These are phyloP conservation scores for Kalanchoe fedtschenkoi DNA, from an alignment of 164 flowering plant species.

Conservation along the genomic window DNA sequence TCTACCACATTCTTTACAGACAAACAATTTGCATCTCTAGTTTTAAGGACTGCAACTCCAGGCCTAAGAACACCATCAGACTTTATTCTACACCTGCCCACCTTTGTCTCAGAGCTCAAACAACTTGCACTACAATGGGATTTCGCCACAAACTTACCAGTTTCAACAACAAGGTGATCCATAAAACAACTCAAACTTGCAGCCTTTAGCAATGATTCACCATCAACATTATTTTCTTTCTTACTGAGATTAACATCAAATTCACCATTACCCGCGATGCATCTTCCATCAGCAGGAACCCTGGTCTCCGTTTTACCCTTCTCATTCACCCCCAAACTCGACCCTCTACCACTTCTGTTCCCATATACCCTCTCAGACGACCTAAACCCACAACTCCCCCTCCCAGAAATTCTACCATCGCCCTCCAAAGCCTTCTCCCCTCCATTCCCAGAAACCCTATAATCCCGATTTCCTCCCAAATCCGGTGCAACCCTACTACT, in stretches of 20 bases:
- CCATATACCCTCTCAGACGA: conserved; percentile 18
- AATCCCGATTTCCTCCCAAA: conserved; percentile 23
- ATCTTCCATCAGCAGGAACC: conserved; percentile 15
- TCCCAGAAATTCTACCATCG: conserved; percentile 1
- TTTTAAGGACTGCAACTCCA: conserved; percentile 9
- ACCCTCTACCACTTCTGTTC: too few species aligned
- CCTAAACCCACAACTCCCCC: conserved; percentile 9
- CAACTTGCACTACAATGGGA: conserved; percentile 7
- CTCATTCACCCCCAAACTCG: conserved; percentile 7
- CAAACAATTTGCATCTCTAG: conserved; percentile 6
- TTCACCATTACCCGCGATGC: conserved; percentile 1
- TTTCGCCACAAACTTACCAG: background rate
- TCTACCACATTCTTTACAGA: conserved; percentile 9
- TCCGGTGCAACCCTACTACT: conserved; percentile 33
- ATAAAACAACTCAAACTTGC: too few species aligned
- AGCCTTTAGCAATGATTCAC: too few species aligned
- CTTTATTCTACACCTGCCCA: conserved; percentile 11
- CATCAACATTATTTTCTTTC: too few species aligned
- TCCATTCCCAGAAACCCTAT: conserved; percentile 10
- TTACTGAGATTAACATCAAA: background rate
- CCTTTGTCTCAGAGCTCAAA: background rate
- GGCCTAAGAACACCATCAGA: conserved; percentile 6
- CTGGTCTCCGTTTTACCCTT: conserved; percentile 9
- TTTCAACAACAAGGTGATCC: background rate
- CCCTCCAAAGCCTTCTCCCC: background rate